phyloP scores from a whole-genome alignment of 305 asterid species.

The Rubia tinctorum region DNA sequence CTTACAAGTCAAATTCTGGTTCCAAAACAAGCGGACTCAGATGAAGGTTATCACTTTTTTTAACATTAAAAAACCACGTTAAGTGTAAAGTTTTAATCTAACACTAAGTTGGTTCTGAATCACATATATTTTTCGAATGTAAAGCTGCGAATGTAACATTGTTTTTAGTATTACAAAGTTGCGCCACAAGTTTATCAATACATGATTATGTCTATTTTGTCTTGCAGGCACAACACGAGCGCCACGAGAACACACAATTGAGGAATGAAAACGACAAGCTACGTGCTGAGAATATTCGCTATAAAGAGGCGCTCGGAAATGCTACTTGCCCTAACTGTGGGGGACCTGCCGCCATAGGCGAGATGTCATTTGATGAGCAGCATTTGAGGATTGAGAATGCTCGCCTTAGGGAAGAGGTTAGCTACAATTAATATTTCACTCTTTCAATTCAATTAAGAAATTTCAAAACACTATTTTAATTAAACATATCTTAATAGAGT shows the following conservation, averaged over 20 bases:
- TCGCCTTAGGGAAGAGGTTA: conserved; percentile 89
- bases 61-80: too few species aligned
- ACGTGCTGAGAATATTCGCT: conserved; percentile 77
- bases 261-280: conserved; percentile 86
- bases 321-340: conserved; percentile 95
- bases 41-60: conserved; percentile 57
- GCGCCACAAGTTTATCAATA: not conserved
- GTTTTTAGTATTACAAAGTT: not conserved
- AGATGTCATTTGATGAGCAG: conserved; percentile 95
- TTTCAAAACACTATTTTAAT: not conserved
- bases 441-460: too few species aligned
- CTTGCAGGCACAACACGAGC: conserved; percentile 83
- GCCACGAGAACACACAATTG: conserved; percentile 73
- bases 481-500: not conserved
- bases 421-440: not conserved
- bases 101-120: not conserved
- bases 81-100: not conserved
- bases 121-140: not conserved
- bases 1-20: conserved; percentile 91
- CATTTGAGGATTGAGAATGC: conserved; percentile 86
- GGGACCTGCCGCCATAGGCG: conserved; percentile 92
- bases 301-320: conserved; percentile 74
- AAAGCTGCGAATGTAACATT: not conserved
- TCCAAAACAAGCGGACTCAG: conserved; percentile 93
- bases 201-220: not conserved